These are phyloP conservation scores for Prosopis cineraria DNA, from an alignment of 306 rosid genomes.

Conservation along the genomic window DNA sequence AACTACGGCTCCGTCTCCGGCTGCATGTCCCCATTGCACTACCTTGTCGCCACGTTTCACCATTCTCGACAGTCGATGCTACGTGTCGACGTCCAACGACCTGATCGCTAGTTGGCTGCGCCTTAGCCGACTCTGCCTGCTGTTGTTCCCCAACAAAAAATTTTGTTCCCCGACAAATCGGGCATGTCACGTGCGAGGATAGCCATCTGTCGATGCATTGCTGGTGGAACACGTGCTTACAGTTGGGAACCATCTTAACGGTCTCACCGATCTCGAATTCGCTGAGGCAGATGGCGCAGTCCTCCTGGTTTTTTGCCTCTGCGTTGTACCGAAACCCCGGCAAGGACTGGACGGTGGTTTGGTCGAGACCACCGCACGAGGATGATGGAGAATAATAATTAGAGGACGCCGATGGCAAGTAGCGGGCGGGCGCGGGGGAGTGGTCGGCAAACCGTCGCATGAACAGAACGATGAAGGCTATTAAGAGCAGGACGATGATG, in stretches of 20 bases:
- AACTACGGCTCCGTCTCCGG: neutral
- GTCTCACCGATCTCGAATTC: constrained; percentile 39
- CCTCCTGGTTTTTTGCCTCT: constrained; percentile 32
- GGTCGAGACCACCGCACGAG: neutral
- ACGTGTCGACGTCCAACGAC: neutral
- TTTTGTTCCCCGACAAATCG: constrained; percentile 48
- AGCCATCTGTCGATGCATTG: constrained; percentile 65
- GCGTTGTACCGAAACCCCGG: constrained; percentile 36
- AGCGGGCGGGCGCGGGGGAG: neutral
- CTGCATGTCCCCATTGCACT: constrained; percentile 5
- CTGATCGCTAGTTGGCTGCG: neutral
- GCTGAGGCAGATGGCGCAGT: constrained; percentile 58
- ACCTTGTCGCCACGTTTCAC: neutral
- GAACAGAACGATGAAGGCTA: constrained; percentile 37
- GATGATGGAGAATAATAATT: neutral
- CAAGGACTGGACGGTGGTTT: constrained; percentile 12
- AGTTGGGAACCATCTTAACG: constrained; percentile 49
- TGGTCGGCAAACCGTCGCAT: constrained; percentile 5
- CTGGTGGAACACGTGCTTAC: constrained; percentile 62
- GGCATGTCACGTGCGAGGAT: constrained; percentile 49
- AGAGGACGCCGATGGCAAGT: neutral
- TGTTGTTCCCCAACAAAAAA: neutral
- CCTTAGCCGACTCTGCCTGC: neutral
- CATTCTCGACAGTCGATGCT: constrained; percentile 18
- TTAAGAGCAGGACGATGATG: constrained; percentile 33